Evolutionary conservation across 1,284 basidiomycete species (phyloP).

Genomic region (Leccinum griseonigrum): DNA sequence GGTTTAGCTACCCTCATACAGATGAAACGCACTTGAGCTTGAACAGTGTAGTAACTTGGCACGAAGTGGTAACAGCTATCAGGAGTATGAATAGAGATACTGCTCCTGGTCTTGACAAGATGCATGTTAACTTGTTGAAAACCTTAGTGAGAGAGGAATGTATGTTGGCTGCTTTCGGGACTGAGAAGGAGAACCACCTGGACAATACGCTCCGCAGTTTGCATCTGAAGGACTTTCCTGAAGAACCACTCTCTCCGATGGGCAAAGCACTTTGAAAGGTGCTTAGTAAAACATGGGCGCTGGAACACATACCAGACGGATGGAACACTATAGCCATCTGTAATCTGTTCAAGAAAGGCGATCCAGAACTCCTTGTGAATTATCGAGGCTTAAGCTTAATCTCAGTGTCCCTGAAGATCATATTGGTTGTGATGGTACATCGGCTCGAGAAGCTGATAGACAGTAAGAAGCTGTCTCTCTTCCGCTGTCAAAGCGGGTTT

Average conservation of each 20-base stretch:
- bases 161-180: background rate
- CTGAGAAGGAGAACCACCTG: background rate
- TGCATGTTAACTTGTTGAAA: background rate
- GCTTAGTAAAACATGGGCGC: background rate
- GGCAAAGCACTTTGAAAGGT: background rate
- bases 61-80: background rate
- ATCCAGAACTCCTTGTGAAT: background rate
- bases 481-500: background rate
- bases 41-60: no score
- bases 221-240: background rate
- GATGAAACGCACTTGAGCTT: no score
- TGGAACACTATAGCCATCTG: background rate
- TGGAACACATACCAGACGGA: background rate
- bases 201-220: background rate
- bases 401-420: background rate
- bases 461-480: background rate
- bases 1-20: background rate
- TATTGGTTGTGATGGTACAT: background rate
- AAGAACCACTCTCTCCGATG: background rate
- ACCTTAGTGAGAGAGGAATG: background rate
- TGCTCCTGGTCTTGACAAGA: background rate
- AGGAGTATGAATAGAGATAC: background rate
- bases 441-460: background rate
- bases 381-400: background rate
- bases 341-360: background rate